Conservation (phyloP, 2,329 filamentous ascomycete genomes). For the Lachnellula subtilissima region DNA sequence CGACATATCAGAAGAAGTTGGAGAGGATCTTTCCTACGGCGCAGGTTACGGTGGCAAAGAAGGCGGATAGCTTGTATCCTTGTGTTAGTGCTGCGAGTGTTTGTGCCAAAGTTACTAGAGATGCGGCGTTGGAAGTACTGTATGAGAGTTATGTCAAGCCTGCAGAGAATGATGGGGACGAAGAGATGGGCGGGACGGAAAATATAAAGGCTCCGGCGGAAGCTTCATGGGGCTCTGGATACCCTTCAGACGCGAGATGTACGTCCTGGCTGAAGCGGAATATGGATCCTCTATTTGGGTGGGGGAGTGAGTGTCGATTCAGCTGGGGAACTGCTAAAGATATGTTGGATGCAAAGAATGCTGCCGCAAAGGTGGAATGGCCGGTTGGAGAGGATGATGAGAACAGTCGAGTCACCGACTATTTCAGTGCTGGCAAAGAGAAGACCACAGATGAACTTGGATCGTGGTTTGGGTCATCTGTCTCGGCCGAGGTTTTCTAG, state of each 20-base stretch:
- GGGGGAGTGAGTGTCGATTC: slow-evolving; percentile 88
- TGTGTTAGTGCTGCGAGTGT: slow-evolving; percentile 92
- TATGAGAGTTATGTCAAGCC: slow-evolving; percentile 41
- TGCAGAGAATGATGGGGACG: slow-evolving; percentile 30
- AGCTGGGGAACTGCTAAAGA: slow-evolving; percentile 96
- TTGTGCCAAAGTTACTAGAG: slow-evolving; percentile 91
- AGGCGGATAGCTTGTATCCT: slow-evolving; percentile 88
- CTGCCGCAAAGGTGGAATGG: slow-evolving; percentile 75
- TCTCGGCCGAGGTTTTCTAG: slow-evolving; percentile 29
- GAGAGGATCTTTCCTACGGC: slow-evolving; percentile 77
- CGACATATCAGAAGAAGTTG: slow-evolving; percentile 77
- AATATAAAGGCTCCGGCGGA: slow-evolving; percentile 30
- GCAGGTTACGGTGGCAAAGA: slow-evolving; percentile 75
- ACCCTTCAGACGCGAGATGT: slow-evolving; percentile 82
- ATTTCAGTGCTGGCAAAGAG: slow-evolving; percentile 47
- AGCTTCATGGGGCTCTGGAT: slow-evolving; percentile 81
- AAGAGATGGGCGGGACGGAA: slow-evolving; percentile 20
- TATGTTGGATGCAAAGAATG: slow-evolving; percentile 63
- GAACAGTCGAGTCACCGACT: slow-evolving; percentile 69
- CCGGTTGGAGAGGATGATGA: slow-evolving; percentile 67
- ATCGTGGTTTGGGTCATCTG: slow-evolving; percentile 67
- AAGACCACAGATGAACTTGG: slow-evolving; percentile 55
- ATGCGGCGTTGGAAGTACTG: slow-evolving; percentile 78
- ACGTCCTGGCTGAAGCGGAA: slow-evolving; percentile 76
- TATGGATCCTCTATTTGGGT: slow-evolving; percentile 92